Evolutionary conservation across 2,329 filamentous ascomycete genomes (phyloP), one percentile per base, ranked within the genome.

Genomic region (Colletotrichum orchidophilum): DNA sequence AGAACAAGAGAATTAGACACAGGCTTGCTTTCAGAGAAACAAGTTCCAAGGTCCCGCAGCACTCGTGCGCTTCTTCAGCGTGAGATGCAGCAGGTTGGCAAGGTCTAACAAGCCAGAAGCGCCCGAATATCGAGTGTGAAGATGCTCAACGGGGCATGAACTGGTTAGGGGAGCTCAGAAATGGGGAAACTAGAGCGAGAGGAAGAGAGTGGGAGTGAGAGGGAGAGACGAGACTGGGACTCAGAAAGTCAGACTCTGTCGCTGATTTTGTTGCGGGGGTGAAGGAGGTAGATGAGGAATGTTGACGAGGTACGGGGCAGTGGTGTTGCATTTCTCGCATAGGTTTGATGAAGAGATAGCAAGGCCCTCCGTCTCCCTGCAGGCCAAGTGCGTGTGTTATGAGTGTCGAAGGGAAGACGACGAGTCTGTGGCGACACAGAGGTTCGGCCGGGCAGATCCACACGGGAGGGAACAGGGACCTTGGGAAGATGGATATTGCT

Each of bases 201-300:
- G 57, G 49, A 62, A 59, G 63, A 73, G 66, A 73, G 61, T 57
- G 66, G 52, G 71, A 54, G 70, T 58, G 46, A 62, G 68, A 52
- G 42, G 69, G 64, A 71, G 69, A 71, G 66, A 71, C 69, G 69
- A 35, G 39, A 46, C 39, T 46, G 39, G 63, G 70, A 66, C 61
- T 73, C 63, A 68, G 72, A 74, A 73, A 63, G 73, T 73, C 67
- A 74, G 71, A 73, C 73, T 64, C 21, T 74, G 71, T 73, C 71
- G 71, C 73, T 74, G 73, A 74, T 73, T 73, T 73, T 73, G 73
- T 73, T 73, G 66, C 57, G 71, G 71, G 68, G 67, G 62, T 73
- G 70, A 69, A 53, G 70, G 55, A 63, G 71, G 71, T 74, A 74
- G 71, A 64, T 64, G 70, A 71, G 71, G 61, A 73, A 71, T 70